phyloP scores from a whole-genome alignment of 164 flowering plant genomes.

The Liquidambar formosana region DNA sequence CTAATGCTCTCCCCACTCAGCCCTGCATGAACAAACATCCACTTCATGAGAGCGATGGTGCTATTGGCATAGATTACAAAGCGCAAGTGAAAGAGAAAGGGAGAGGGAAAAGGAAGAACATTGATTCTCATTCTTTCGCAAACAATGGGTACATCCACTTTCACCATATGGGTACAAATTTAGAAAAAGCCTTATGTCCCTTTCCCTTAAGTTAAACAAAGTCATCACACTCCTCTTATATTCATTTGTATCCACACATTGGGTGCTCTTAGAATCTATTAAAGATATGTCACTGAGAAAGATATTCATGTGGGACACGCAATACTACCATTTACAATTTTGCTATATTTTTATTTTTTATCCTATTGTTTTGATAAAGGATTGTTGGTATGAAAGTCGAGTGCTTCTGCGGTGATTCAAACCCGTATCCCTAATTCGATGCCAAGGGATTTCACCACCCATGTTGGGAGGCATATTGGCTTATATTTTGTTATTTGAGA shows the following conservation, averaged over 20 bases:
- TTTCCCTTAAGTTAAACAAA: slow-evolving; percentile 1
- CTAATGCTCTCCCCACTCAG: slow-evolving; percentile 33
- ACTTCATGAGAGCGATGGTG: background rate
- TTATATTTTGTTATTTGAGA: too few relatives aligned
- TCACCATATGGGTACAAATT: background rate
- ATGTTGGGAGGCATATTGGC: too few relatives aligned
- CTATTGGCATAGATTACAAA: slow-evolving; percentile 8
- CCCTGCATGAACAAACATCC: slow-evolving; percentile 10
- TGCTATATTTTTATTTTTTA: too few relatives aligned
- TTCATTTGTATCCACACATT: slow-evolving; percentile 9
- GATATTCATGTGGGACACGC: slow-evolving; percentile 9
- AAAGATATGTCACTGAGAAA: slow-evolving; percentile 3
- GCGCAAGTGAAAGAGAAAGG: slow-evolving; percentile 17
- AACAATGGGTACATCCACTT: slow-evolving; percentile 15
- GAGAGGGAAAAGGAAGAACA: slow-evolving; percentile 7
- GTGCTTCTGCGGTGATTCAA: too few relatives aligned
- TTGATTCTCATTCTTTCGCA: slow-evolving; percentile 16
- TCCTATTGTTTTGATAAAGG: too few relatives aligned
- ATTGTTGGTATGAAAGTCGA: too few relatives aligned
- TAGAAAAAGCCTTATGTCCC: slow-evolving; percentile 13
- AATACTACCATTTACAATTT: too few relatives aligned
- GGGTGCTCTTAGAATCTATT: slow-evolving; percentile 1
- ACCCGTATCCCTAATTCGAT: too few relatives aligned
- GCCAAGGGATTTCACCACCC: too few relatives aligned
- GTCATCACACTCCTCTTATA: background rate